A percentile compares a stretch with the other conserved stretches of the same genome.
These are phyloP conservation scores for Hypoxylon fragiforme DNA, from an alignment of 495 filamentous ascomycete genomes.

Conservation along the genomic window DNA sequence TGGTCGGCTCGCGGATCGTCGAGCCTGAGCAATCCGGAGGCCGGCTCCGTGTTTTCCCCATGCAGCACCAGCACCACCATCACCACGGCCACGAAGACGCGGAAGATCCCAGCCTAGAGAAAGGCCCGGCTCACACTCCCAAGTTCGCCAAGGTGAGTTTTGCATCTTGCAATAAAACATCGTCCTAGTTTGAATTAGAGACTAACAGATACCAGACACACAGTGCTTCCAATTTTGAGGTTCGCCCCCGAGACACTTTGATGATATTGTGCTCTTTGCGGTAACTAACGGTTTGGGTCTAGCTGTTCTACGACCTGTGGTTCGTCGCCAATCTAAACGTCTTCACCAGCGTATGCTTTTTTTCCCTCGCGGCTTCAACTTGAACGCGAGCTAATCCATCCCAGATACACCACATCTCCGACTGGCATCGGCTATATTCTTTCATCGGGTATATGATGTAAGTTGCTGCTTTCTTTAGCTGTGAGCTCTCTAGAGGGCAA, in stretches of 20 bases:
- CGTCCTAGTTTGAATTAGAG: neutral
- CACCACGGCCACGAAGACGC: constrained; percentile 5
- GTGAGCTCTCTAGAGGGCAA: neutral
- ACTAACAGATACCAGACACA: constrained; percentile 21
- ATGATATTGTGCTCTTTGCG: too few relatives aligned
- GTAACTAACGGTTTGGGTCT: constrained; percentile 39
- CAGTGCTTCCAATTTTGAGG: constrained; percentile 27
- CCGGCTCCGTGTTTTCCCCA: constrained; percentile 20
- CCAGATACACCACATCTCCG: constrained; percentile 57
- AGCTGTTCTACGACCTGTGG: constrained; percentile 73
- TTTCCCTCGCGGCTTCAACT: neutral
- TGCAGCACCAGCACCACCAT: constrained; percentile 19
- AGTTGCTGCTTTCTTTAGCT: constrained; percentile 22
- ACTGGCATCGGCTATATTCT: constrained; percentile 31
- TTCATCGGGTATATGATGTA: constrained; percentile 67
- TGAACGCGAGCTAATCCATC: constrained; percentile 29
- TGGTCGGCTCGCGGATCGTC: constrained; percentile 27
- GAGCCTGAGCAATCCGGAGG: constrained; percentile 17
- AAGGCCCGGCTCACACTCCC: constrained; percentile 7
- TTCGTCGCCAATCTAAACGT: constrained; percentile 71
- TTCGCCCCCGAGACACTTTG: constrained; percentile 9
- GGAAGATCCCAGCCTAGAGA: constrained; percentile 6
- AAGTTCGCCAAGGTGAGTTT: constrained; percentile 24
- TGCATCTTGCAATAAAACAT: neutral
- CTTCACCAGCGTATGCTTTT: constrained; percentile 54